Base-by-base conservation (phyloP, 441 rosid species). In the Aleurites moluccanus region DNA sequence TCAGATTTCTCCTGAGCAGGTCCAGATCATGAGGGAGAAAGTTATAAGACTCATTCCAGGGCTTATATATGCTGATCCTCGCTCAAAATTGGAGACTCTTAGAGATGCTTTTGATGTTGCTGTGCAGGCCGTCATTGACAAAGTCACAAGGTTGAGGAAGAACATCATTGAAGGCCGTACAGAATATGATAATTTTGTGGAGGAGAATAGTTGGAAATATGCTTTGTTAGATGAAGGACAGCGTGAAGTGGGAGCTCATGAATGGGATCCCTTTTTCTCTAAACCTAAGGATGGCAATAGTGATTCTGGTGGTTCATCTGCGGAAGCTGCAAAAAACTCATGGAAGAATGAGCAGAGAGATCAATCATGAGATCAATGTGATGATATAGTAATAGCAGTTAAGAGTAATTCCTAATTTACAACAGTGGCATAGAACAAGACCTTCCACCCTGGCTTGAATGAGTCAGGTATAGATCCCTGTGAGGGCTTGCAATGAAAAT, bases 251-350 rank as follows among this genome's bases (percentile, higher is more conserved):
- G 97, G 99, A 28, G 90, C 83, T 35, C 99, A 95, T 61, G 91
- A 86, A 45, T 95, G 99, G 99, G 99, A 95, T 72, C 99, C 99
- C 1, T 95, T 95, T 89, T 95, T 95, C 86, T 95, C 99, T 38
- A 91, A 93, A 74, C 98, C 98, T 0, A 95, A 95, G 83, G 92
- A 85, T 6, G 83, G 81, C 3, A 80, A 70, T 57, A 84, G 72
- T 8, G 89, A 87, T 68, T 74, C 83, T 78, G 80, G 87, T 52
- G 85, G 89, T 68, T 85, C 89, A 15, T 85, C 97, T 27, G 89
- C 94, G 2, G 97, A 90, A 77, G 99, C 88, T 61, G 98, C 92
- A 0, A 93, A 95, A 81, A 89, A 88, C 64, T 91, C 98, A 8
- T 93, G 98, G 99, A 89, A 93, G 86, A 95, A 87, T 67, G 99